phyloP scores from a whole-genome alignment of 208 protist genomes.

The Trypanosoma grayi region DNA sequence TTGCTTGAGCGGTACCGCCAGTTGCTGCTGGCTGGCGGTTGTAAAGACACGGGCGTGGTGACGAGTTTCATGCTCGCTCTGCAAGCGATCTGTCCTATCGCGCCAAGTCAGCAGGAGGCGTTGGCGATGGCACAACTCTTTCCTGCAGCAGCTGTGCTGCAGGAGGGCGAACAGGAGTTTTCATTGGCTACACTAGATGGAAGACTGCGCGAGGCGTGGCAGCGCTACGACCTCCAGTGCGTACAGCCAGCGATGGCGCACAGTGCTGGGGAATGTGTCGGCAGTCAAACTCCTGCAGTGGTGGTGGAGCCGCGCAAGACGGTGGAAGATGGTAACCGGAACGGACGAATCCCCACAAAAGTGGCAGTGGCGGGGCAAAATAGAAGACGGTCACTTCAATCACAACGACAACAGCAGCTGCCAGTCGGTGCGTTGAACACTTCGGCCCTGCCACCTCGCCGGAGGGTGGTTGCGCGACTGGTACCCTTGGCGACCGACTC shows the following conservation, averaged over 20 bases:
- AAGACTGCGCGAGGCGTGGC: constrained; percentile 11
- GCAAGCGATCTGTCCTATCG: constrained; percentile 1
- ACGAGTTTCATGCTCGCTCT: constrained; percentile 22
- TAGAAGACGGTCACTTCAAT: too few species aligned
- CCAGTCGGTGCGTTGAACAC: not conserved
- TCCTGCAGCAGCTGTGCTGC: not conserved
- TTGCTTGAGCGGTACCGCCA: not conserved
- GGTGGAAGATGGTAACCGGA: too few species aligned
- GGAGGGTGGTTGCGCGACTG: not conserved
- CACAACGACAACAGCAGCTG: not conserved
- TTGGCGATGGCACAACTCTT: not conserved
- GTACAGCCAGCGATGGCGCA: not conserved
- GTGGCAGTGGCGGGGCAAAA: too few species aligned
- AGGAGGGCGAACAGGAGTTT: not conserved
- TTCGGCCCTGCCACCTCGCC: not conserved
- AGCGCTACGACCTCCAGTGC: constrained; percentile 16
- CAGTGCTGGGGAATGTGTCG: not conserved
- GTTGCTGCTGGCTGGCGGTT: not conserved
- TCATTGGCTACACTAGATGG: constrained; percentile 9
- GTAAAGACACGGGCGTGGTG: not conserved
- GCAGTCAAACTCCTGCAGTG: not conserved
- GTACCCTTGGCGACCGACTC: not conserved
- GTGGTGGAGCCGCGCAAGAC: not conserved
- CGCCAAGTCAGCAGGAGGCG: not conserved
- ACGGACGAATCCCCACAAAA: too few species aligned